A percentile compares a stretch with the other conserved stretches of the same genome.
These are phyloP conservation scores for Verbena officinalis DNA, from an alignment of 257 asterid genomes.

Conservation along the genomic window DNA sequence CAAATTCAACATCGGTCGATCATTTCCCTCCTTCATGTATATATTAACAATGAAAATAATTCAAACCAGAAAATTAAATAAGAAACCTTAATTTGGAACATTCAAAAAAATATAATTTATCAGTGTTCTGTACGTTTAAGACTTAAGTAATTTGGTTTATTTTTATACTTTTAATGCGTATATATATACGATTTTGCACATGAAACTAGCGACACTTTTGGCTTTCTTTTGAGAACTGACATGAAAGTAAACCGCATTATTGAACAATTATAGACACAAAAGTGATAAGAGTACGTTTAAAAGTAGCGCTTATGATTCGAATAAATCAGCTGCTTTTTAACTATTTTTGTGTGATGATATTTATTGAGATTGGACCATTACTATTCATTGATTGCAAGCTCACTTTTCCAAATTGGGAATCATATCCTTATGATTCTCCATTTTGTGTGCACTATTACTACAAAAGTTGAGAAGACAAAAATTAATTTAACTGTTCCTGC, in stretches of 20 bases:
- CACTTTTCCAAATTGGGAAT: conserved; percentile 38
- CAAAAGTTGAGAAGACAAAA: no score
- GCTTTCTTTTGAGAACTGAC: conserved; percentile 8
- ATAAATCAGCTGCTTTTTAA: conserved; percentile 26
- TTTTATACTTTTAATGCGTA: no score
- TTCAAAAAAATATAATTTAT: no score
- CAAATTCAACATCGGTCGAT: conserved; percentile 7
- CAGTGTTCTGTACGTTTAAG: no score
- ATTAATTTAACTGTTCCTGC: no score
- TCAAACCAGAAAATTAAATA: no score
- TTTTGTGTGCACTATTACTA: conserved; percentile 28
- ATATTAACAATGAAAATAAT: no score
- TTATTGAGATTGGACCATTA: conserved; percentile 22
- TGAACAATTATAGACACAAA: conserved; percentile 17
- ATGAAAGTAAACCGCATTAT: conserved; percentile 25
- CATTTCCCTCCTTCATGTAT: conserved; percentile 39
- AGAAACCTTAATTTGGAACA: no score
- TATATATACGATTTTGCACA: no score
- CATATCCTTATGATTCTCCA: conserved; percentile 36
- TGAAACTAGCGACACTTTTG: no score
- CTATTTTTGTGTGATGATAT: not conserved
- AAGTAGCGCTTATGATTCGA: not conserved
- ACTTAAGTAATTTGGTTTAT: no score
- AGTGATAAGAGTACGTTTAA: conserved; percentile 5
- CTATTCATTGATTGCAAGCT: conserved; percentile 30